A percentile compares a stretch with the other conserved stretches of the same genome.
Evolutionary conservation across 2,329 filamentous ascomycete genomes (phyloP).

Genomic region (Fusarium sp.): DNA sequence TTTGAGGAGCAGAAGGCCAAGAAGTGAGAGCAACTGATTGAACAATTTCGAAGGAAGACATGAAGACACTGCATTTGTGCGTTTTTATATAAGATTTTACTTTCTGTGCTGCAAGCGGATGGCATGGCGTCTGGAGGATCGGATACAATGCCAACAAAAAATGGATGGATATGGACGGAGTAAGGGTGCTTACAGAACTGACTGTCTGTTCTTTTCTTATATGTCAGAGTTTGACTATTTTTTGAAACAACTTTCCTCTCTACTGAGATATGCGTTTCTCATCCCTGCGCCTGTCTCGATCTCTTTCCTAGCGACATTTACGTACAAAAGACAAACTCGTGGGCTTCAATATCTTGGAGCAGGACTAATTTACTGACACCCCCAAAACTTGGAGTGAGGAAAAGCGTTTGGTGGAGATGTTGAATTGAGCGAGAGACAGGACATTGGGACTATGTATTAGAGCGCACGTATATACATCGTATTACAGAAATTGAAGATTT

Average conservation of each 20-base stretch:
- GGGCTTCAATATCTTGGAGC: constrained; percentile 6
- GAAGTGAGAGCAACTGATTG: not conserved
- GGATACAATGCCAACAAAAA: constrained; percentile 24
- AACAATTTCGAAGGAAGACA: not conserved
- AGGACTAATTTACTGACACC: constrained; percentile 2
- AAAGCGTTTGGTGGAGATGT: not conserved
- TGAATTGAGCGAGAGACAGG: not conserved
- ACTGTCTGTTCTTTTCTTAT: not conserved
- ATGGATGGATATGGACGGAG: constrained; percentile 31
- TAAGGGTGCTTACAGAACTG: constrained; percentile 16
- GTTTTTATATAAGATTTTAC: not conserved
- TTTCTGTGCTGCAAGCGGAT: constrained; percentile 16
- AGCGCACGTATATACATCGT: not conserved
- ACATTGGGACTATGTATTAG: not conserved
- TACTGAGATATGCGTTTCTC: not conserved
- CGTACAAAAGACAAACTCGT: not conserved
- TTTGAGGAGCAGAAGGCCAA: constrained; percentile 45
- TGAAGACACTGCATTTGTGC: not conserved
- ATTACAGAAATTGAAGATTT: not conserved
- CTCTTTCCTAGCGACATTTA: not conserved
- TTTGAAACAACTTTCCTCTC: not conserved
- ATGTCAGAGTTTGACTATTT: not conserved
- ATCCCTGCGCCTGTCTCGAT: not conserved
- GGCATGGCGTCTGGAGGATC: constrained; percentile 39
- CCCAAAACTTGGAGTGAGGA: constrained; percentile 1